These are phyloP conservation scores for Cardiosporidium cionae DNA, from an alignment of 169 alveolate genomes.

Conservation along the genomic window DNA sequence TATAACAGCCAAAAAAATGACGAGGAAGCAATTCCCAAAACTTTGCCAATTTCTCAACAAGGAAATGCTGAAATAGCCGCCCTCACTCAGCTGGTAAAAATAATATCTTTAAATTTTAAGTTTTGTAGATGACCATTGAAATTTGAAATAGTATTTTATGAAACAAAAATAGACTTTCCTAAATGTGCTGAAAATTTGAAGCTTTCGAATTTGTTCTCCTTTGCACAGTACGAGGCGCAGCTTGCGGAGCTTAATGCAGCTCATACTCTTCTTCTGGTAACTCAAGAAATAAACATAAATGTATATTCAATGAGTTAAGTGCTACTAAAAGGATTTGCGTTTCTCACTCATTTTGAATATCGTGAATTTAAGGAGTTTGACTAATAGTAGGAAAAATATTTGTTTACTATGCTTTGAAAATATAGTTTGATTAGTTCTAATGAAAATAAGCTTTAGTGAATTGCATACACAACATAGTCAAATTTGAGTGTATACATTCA, in stretches of 20 bases:
- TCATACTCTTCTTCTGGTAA: constrained; percentile 24
- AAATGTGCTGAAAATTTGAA: neutral
- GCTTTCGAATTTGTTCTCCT: neutral
- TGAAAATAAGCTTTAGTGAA: neutral
- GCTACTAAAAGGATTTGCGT: neutral
- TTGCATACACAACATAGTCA: too few relatives aligned
- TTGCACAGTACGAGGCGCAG: constrained; percentile 35
- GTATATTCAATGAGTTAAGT: neutral
- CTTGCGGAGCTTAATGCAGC: constrained; percentile 30
- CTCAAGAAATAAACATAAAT: neutral
- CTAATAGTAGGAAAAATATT: neutral
- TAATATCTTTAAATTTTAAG: too few relatives aligned
- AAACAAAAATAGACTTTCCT: neutral
- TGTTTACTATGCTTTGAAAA: neutral
- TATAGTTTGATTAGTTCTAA: neutral
- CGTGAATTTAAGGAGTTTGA: neutral
- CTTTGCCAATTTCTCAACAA: too few relatives aligned
- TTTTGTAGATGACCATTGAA: too few relatives aligned
- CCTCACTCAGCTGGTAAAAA: neutral
- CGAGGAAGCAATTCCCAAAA: too few relatives aligned
- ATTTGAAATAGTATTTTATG: neutral
- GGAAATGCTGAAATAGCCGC: neutral
- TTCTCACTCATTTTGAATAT: neutral
- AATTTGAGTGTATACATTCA: too few relatives aligned
- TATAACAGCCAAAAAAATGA: too few relatives aligned